Conservation (phyloP, 768 basidiomycete genomes). For the Suillus clintonianus region DNA sequence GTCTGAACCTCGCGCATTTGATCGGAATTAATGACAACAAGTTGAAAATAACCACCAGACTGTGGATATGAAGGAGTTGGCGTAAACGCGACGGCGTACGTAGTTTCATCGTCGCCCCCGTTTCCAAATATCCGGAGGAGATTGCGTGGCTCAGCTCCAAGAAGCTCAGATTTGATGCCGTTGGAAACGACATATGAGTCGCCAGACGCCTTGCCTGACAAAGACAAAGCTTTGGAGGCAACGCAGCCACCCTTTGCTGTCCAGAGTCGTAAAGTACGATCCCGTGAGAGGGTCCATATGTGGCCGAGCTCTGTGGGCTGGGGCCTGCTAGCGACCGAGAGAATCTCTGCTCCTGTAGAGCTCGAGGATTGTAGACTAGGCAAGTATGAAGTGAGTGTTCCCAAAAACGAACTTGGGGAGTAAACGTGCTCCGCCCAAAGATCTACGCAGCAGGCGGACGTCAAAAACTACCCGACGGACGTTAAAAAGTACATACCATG, state of each 20-base stretch:
- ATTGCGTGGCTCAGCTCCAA: conserved; percentile 62
- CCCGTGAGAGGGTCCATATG: conserved; percentile 85
- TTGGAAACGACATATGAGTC: conserved; percentile 20
- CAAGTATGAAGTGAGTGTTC: conserved; percentile 66
- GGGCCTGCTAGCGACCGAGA: conserved; percentile 72
- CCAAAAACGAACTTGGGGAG: conserved; percentile 67
- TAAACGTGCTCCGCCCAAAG: conserved; percentile 69
- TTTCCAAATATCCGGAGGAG: conserved; percentile 65
- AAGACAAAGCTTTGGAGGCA: conserved; percentile 57
- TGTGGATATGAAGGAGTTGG: conserved; percentile 63
- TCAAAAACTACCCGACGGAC: conserved; percentile 7
- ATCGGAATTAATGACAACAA: conserved; percentile 59
- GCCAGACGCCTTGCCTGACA: conserved; percentile 33
- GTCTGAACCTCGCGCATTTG: conserved; percentile 56
- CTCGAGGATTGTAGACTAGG: conserved; percentile 50
- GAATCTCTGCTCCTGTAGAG: conserved; percentile 56
- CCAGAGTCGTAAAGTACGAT: conserved; percentile 85
- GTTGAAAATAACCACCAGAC: conserved; percentile 80
- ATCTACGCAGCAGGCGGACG: conserved; percentile 43
- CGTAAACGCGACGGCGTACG: conserved; percentile 71
- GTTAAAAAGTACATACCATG: conserved; percentile 51
- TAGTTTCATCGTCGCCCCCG: conserved; percentile 46
- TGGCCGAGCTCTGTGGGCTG: conserved; percentile 76
- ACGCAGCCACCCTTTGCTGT: conserved; percentile 73
- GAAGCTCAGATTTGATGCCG: conserved; percentile 44